phyloP scores from a whole-genome alignment of 75 land plant species.

The Selaginella tamariscina region DNA sequence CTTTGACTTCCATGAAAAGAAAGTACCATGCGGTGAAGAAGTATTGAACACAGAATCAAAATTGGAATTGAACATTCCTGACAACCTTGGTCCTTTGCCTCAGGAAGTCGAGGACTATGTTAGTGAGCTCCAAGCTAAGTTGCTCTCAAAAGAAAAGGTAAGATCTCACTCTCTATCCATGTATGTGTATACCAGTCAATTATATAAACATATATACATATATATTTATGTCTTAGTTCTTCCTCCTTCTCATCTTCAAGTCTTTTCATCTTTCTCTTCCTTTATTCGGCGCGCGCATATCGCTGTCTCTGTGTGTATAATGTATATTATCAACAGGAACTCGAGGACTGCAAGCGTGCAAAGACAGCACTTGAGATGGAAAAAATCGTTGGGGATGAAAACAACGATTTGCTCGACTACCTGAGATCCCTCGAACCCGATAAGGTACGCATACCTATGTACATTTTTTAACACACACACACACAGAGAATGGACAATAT shows the following conservation, averaged over 20 bases:
- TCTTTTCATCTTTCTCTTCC: too few species aligned
- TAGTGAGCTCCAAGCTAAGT: slow-evolving; percentile 32
- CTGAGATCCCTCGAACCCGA: slow-evolving; percentile 37
- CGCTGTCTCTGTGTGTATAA: too few species aligned
- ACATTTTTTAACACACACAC: not conserved
- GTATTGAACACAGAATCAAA: not conserved
- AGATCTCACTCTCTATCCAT: not conserved
- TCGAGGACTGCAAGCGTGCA: slow-evolving; percentile 25
- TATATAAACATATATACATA: too few species aligned
- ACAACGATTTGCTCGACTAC: slow-evolving; percentile 34
- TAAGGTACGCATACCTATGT: slow-evolving; percentile 21
- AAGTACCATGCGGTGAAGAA: too few species aligned
- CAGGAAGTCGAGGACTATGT: slow-evolving; percentile 54
- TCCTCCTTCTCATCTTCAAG: too few species aligned
- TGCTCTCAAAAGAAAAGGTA: slow-evolving; percentile 46
- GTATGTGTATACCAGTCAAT: not conserved
- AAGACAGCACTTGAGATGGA: slow-evolving; percentile 18
- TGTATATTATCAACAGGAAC: slow-evolving; percentile 26
- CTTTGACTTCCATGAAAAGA: too few species aligned
- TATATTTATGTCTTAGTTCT: too few species aligned
- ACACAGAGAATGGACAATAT: not conserved
- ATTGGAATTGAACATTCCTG: slow-evolving; percentile 17
- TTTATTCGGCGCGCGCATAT: too few species aligned
- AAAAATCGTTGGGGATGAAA: slow-evolving; percentile 13
- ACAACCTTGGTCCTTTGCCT: slow-evolving; percentile 40